A percentile compares a stretch with the other conserved stretches of the same genome.
These are phyloP conservation scores for Thielaviopsis ethacetica DNA, from an alignment of 2,329 filamentous ascomycete species.

Conservation along the genomic window DNA sequence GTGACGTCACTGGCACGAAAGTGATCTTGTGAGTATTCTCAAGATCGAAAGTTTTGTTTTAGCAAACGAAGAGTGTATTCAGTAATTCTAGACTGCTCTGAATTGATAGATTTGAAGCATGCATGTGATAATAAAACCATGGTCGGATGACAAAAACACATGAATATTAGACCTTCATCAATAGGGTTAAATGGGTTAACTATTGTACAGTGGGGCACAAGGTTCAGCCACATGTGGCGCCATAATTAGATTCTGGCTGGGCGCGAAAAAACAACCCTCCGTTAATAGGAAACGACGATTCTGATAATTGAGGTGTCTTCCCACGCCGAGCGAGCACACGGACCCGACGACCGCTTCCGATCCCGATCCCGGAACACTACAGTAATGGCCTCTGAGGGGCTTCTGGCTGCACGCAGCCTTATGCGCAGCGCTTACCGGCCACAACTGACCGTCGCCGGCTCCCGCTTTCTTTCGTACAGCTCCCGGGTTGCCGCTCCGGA, in stretches of 20 bases:
- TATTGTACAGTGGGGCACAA: not conserved
- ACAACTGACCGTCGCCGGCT: slow-evolving; percentile 13
- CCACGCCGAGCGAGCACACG: not conserved
- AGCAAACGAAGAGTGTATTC: too few species aligned
- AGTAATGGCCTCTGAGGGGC: slow-evolving; percentile 14
- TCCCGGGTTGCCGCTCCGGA: slow-evolving; percentile 3
- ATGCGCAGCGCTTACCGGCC: slow-evolving; percentile 3
- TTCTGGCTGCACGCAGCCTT: slow-evolving; percentile 15
- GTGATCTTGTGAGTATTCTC: too few species aligned
- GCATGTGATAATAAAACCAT: too few species aligned
- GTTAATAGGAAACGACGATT: not conserved
- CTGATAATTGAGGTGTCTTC: not conserved
- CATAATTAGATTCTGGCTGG: not conserved
- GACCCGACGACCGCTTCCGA: not conserved
- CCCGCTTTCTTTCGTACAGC: slow-evolving; percentile 8
- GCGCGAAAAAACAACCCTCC: slow-evolving; percentile 1
- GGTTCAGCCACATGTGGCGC: not conserved
- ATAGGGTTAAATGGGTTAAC: not conserved
- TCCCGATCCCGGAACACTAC: not conserved
- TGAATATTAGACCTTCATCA: not conserved
- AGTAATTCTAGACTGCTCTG: too few species aligned
- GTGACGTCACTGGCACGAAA: not conserved
- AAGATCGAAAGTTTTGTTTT: too few species aligned
- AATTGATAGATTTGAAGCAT: too few species aligned
- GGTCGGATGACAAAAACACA: too few species aligned